Evolutionary conservation across 2,329 filamentous ascomycete species (phyloP), one percentile per base, ranked within the genome.

Genomic region (Neopestalotiopsis sp.): DNA sequence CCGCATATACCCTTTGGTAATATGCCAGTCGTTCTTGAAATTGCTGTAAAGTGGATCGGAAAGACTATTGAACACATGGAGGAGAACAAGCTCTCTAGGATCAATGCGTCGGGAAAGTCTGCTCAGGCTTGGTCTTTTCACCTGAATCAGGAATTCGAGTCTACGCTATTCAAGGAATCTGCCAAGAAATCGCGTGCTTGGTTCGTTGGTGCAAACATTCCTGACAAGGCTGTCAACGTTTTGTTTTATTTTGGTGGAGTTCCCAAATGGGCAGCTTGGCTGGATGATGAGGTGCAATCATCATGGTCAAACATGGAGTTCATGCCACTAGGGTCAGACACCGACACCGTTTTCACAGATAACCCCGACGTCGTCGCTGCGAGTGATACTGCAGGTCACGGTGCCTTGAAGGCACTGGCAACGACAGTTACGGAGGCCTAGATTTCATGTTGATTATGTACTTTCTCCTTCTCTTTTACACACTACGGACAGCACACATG

Each of bases 161-260:
- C 59, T 10, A 40, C 59, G n/a, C 6, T 62, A 6, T 30, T 62
- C 28, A 34, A 17, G 17, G 6, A 62, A 0, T 7, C 28, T 30
- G 59, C 59, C 13, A 40, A 34, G 9, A 30, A 62, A 14, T 20
- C 28, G 12, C 24, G 59, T 20, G 28, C 59, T 32, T 62, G 59
- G 59, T 62, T 62, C 6, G 34, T 62, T 5, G 59, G 59, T 28
- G 34, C 59, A 12, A 62, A 62, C 9, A 62, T 62, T n/a, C 59
- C 59, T n/a, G 59, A 30, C 30, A 62, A 40, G 59, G 14, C 59
- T 12, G n/a, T n/a, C n/a, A 38, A 40, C 10, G 30, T 40, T 14
- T n/a, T 62, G 17, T 62, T 62, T 12, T 62, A 62, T 28, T 62
- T 62, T 62, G 59, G 59, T 40, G 59, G 59, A 34, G 28, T 62